These are phyloP conservation scores for Coniochaeta sp. DNA, from an alignment of 2,329 filamentous ascomycete genomes.

Conservation along the genomic window DNA sequence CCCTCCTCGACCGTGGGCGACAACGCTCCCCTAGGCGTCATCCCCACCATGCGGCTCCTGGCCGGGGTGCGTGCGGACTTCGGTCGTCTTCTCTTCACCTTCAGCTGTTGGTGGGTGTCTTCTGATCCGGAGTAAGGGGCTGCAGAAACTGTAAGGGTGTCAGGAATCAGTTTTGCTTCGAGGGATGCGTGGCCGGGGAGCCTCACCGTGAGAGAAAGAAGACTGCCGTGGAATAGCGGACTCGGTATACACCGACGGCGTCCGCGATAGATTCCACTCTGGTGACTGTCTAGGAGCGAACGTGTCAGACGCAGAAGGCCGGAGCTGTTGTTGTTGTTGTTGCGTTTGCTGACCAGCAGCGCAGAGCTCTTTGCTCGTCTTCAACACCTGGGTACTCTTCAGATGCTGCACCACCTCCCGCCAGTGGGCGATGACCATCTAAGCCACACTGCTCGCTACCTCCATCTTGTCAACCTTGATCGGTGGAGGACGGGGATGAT, in stretches of 20 bases:
- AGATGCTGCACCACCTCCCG: constrained; percentile 42
- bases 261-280: not conserved
- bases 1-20: not conserved
- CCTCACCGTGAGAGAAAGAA: not conserved
- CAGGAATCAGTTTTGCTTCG: too few species aligned
- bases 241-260: not conserved
- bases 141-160: not conserved
- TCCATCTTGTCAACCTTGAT: constrained; percentile 47
- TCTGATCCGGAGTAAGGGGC: not conserved
- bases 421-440: constrained; percentile 63
- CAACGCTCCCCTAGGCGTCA: not conserved
- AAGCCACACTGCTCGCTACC: constrained; percentile 51
- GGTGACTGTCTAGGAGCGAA: not conserved
- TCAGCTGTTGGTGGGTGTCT: not conserved
- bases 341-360: not conserved
- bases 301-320: not conserved
- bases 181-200: not conserved
- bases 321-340: not conserved
- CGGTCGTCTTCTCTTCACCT: not conserved
- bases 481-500: constrained; percentile 13
- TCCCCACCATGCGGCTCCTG: not conserved
- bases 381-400: not conserved
- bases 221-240: not conserved
- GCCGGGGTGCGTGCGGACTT: not conserved
- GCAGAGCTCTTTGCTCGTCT: not conserved